phyloP scores from a whole-genome alignment of 108 stramenopile species.

The Aureococcus anophagefferens region DNA sequence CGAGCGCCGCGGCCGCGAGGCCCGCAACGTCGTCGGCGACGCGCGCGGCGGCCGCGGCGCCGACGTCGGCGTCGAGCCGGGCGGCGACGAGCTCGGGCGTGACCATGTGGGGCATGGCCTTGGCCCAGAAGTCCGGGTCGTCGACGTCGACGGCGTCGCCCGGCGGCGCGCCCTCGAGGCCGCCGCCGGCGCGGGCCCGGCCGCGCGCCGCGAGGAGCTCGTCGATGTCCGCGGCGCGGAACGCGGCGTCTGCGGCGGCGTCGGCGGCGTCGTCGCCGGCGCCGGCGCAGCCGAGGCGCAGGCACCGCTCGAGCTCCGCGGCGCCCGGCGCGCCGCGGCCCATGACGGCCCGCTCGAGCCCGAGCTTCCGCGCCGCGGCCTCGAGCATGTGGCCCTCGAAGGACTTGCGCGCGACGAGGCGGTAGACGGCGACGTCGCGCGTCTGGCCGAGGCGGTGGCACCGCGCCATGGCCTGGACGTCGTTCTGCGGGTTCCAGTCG shows the following conservation, averaged over 20 bases:
- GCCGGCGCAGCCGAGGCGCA: constrained; percentile 60
- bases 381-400: constrained; percentile 99
- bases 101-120: constrained; percentile 85
- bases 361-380: constrained; percentile 89
- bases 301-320: constrained; percentile 82
- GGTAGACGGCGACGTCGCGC: constrained; percentile 87
- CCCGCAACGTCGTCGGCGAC: constrained; percentile 22
- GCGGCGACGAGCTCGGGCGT: constrained; percentile 65
- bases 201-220: constrained; percentile 72
- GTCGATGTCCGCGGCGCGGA: constrained; percentile 80
- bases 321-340: not conserved
- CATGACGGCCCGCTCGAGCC: constrained; percentile 91
- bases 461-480: constrained; percentile 94
- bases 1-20: no score
- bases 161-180: constrained; percentile 65
- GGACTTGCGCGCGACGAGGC: constrained; percentile 87
- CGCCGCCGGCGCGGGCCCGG: constrained; percentile 73
- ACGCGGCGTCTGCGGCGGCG: constrained; percentile 66
- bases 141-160: constrained; percentile 75
- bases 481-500: no score
- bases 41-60: constrained; percentile 37
- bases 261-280: constrained; percentile 80
- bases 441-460: constrained; percentile 98
- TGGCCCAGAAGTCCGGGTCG: constrained; percentile 87
- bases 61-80: constrained; percentile 42